These are phyloP conservation scores for Bipolaris victoriae DNA, from an alignment of 2,329 filamentous ascomycete species.

Conservation along the genomic window DNA sequence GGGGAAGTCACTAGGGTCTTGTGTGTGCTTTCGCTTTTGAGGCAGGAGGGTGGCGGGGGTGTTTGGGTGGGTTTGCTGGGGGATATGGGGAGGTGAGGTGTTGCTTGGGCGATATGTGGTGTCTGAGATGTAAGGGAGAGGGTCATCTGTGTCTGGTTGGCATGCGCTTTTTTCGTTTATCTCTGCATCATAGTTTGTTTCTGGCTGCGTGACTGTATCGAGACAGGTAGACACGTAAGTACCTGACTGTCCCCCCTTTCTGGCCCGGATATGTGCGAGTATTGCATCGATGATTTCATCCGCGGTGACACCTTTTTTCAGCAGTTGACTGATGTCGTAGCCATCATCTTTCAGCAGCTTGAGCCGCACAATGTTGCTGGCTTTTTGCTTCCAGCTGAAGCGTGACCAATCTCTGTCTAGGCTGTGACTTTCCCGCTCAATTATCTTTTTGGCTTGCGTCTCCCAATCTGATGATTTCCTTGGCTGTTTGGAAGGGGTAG, in stretches of 20 bases:
- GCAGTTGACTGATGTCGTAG: slow-evolving; percentile 12
- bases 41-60: not conserved
- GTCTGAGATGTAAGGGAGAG: not conserved
- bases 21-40: slow-evolving; percentile 8
- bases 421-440: slow-evolving; percentile 1
- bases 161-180: not conserved
- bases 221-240: too few relatives aligned
- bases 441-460: not conserved
- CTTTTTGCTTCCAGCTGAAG: slow-evolving; percentile 19
- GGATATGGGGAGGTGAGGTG: too few relatives aligned
- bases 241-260: not conserved
- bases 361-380: slow-evolving; percentile 11
- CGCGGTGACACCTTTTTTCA: not conserved
- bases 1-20: slow-evolving; percentile 1
- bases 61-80: too few relatives aligned
- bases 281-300: slow-evolving; percentile 11
- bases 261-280: slow-evolving; percentile 1
- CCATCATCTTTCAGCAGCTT: slow-evolving; percentile 21
- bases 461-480: not conserved
- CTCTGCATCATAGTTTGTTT: not conserved
- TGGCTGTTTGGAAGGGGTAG: not conserved
- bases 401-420: slow-evolving; percentile 10
- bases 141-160: not conserved
- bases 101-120: too few relatives aligned
- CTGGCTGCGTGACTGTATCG: too few relatives aligned